phyloP scores from a whole-genome alignment of 345 rosid genomes.

The Sisymbrium altissimum region DNA sequence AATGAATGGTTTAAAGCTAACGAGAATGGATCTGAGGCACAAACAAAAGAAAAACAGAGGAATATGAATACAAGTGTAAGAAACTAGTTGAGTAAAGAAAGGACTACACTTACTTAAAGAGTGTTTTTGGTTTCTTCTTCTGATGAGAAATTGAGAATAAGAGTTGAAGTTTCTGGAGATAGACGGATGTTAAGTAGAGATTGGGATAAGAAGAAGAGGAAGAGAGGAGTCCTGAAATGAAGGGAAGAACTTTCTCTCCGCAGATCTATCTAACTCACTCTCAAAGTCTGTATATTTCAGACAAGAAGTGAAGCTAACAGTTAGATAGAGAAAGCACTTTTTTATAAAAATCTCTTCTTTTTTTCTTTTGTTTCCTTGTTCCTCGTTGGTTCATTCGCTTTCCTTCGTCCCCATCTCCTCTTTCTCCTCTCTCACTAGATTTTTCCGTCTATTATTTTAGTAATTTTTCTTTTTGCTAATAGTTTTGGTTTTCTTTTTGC shows the following conservation, averaged over 20 bases:
- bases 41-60: neutral
- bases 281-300: conserved; percentile 13
- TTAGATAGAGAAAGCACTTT: neutral
- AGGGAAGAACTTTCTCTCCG: conserved; percentile 4
- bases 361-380: neutral
- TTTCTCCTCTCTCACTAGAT: conserved; percentile 15
- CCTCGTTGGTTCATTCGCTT: conserved; percentile 20
- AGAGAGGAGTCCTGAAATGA: neutral
- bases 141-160: neutral
- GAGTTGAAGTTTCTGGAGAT: conserved; percentile 14
- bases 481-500: neutral
- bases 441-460: neutral
- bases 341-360: neutral
- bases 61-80: conserved; percentile 3
- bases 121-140: neutral
- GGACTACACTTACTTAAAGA: conserved; percentile 8
- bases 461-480: neutral
- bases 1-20: neutral
- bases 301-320: conserved; percentile 30
- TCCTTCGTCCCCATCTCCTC: neutral
- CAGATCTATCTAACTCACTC: conserved; percentile 16
- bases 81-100: neutral
- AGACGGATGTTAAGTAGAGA: neutral
- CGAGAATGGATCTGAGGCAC: conserved; percentile 23
- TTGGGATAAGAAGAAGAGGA: conserved; percentile 13